Evolutionary conservation across 1,139 yeast species (phyloP).

Genomic region (Yamadazyma siamensis): DNA sequence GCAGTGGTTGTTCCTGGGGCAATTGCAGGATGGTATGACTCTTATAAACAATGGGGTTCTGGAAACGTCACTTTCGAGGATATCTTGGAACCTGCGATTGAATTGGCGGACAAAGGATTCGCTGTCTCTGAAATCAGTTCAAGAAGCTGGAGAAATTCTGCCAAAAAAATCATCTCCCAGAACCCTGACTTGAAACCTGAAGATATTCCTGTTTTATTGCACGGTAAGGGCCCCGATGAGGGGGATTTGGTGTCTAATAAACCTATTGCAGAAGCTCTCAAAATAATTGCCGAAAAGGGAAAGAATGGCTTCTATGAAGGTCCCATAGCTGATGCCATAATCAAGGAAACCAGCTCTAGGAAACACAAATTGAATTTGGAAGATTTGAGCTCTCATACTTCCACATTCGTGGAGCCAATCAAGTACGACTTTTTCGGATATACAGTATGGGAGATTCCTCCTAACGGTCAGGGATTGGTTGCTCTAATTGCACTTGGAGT

Average conservation of each 20-base stretch:
- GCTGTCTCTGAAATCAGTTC: conserved; percentile 63
- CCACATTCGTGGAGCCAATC: conserved; percentile 64
- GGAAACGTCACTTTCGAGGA: conserved; percentile 60
- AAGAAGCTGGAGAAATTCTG: conserved; percentile 45
- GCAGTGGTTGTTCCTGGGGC: conserved; percentile 18
- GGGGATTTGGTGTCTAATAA: conserved; percentile 61
- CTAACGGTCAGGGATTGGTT: conserved; percentile 77
- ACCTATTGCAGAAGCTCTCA: conserved; percentile 53
- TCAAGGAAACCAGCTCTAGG: conserved; percentile 46
- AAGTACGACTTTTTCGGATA: conserved; percentile 42
- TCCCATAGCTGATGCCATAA: conserved; percentile 60
- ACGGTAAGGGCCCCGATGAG: conserved; percentile 44
- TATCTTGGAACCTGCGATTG: conserved; percentile 66
- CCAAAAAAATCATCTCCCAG: conserved; percentile 32
- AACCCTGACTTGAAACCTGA: conserved; percentile 27
- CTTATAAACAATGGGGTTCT: conserved; percentile 68
- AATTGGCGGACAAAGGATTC: conserved; percentile 65
- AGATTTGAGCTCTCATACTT: conserved; percentile 53
- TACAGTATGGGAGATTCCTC: conserved; percentile 72
- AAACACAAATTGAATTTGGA: conserved; percentile 56
- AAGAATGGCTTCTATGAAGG: conserved; percentile 69
- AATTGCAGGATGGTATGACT: conserved; percentile 32
- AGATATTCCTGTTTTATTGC: conserved; percentile 28
- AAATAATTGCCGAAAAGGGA: conserved; percentile 53
- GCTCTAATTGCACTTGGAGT: conserved; percentile 71